These are phyloP conservation scores for Byssothecium circinans DNA, from an alignment of 2,329 filamentous ascomycete genomes.

Conservation along the genomic window DNA sequence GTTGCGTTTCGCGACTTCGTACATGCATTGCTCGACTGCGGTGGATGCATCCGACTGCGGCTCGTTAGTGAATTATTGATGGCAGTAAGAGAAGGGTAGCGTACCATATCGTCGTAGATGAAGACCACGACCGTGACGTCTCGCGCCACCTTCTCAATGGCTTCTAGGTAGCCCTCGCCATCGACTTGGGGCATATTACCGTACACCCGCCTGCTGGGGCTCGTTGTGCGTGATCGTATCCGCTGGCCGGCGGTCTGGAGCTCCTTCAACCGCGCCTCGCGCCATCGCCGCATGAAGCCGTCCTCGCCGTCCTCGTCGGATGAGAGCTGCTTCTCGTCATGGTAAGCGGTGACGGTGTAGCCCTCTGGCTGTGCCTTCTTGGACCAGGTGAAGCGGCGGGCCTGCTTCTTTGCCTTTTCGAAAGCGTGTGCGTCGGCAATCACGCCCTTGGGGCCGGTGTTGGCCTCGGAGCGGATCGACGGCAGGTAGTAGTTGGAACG, in stretches of 20 bases:
- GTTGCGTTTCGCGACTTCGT: slow-evolving; percentile 71
- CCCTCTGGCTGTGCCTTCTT: slow-evolving; percentile 23
- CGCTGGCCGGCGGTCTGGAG: slow-evolving; percentile 64
- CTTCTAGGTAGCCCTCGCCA: slow-evolving; percentile 90
- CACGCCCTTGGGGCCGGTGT: slow-evolving; percentile 83
- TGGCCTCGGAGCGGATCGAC: slow-evolving; percentile 66
- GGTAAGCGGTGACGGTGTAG: slow-evolving; percentile 44
- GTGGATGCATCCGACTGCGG: slow-evolving; percentile 74
- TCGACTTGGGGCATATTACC: slow-evolving; percentile 83
- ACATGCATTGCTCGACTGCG: slow-evolving; percentile 76
- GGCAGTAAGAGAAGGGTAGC: slow-evolving; percentile 30
- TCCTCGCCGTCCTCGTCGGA: slow-evolving; percentile 70
- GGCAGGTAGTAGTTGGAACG: slow-evolving; percentile 60
- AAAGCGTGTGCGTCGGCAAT: slow-evolving; percentile 81
- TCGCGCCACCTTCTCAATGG: slow-evolving; percentile 82
- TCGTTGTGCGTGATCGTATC: slow-evolving; percentile 65
- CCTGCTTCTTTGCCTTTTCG: slow-evolving; percentile 60
- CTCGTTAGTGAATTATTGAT: slow-evolving; percentile 9
- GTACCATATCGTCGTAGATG: slow-evolving; percentile 84
- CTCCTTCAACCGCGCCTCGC: slow-evolving; percentile 76
- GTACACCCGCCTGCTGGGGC: slow-evolving; percentile 75
- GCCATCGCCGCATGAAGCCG: slow-evolving; percentile 80
- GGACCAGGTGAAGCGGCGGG: slow-evolving; percentile 39
- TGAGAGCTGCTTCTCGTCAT: slow-evolving; percentile 50
- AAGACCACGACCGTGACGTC: slow-evolving; percentile 90